Percentiles rank a stretch among this genome's conserved stretches.
phyloP scores from a whole-genome alignment of 352 stramenopile species.

The Peronosclerospora sorghi region DNA sequence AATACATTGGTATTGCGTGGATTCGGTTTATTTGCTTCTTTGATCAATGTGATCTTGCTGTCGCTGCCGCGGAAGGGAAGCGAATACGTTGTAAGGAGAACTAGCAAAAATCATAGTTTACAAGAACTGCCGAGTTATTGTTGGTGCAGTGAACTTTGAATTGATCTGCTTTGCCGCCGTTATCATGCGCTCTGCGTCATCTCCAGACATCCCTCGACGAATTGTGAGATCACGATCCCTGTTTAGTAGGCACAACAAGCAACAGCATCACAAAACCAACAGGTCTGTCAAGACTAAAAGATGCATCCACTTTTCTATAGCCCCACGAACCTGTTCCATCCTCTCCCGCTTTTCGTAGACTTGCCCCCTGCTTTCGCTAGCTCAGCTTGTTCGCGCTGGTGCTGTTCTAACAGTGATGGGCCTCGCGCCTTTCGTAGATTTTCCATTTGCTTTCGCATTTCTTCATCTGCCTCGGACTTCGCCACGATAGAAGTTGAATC shows the following conservation, averaged over 20 bases:
- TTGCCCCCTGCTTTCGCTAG: conserved; percentile 16
- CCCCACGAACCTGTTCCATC: conserved; percentile 77
- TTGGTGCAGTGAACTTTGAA: conserved; percentile 78
- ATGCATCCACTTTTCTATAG: no score
- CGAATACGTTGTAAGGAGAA: conserved; percentile 5
- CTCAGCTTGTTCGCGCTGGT: conserved; percentile 60
- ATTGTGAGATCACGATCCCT: conserved; percentile 64
- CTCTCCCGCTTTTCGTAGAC: conserved; percentile 7
- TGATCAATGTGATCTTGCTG: conserved; percentile 10
- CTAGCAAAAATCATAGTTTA: conserved; percentile 14
- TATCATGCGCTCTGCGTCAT: conserved; percentile 67
- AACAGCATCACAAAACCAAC: no score
- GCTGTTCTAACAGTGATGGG: conserved; percentile 65
- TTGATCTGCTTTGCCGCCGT: conserved; percentile 67
- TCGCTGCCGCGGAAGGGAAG: conserved; percentile 5
- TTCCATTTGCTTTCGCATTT: conserved; percentile 67
- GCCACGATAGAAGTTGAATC: conserved; percentile 57
- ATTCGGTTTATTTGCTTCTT: no score
- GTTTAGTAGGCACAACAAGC: no score
- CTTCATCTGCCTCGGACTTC: conserved; percentile 50
- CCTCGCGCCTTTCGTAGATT: conserved; percentile 39
- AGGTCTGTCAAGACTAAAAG: no score
- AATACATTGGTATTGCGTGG: no score
- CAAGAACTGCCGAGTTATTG: conserved; percentile 74
- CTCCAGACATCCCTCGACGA: conserved; percentile 48